A percentile compares a stretch with the other conserved stretches of the same genome.
These are phyloP conservation scores for Entonaema liquescens DNA, from an alignment of 495 filamentous ascomycete species.

Conservation along the genomic window DNA sequence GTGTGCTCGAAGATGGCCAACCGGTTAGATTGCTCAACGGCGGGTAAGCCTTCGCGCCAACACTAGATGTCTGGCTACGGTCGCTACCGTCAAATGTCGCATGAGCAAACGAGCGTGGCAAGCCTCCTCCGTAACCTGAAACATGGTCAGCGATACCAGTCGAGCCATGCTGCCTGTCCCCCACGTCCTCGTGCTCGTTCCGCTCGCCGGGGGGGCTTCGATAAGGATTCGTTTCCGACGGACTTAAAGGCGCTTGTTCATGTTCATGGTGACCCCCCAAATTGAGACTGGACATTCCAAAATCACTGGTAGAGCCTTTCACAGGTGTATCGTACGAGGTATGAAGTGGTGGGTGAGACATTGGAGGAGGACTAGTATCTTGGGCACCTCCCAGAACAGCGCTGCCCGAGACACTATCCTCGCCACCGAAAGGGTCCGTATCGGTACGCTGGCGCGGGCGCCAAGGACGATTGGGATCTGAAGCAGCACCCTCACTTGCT, in stretches of 20 bases:
- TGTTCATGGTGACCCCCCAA: constrained; percentile 61
- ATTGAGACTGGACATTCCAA: constrained; percentile 84
- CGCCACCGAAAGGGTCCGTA: constrained; percentile 81
- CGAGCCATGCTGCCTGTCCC: constrained; percentile 54
- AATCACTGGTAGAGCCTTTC: constrained; percentile 66
- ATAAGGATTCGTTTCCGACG: constrained; percentile 97
- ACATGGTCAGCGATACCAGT: constrained; percentile 51
- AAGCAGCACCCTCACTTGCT: constrained; percentile 44
- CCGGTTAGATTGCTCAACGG: constrained; percentile 70
- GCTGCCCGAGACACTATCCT: constrained; percentile 72
- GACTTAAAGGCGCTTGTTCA: constrained; percentile 72
- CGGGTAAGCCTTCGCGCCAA: constrained; percentile 75
- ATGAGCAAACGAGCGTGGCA: constrained; percentile 58
- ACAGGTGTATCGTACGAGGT: constrained; percentile 65
- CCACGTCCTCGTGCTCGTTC: constrained; percentile 71
- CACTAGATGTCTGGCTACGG: constrained; percentile 89
- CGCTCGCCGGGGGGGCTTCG: constrained; percentile 89
- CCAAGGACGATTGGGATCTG: constrained; percentile 54
- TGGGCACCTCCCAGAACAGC: constrained; percentile 80
- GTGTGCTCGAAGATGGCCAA: constrained; percentile 78
- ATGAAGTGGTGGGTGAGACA: constrained; percentile 49
- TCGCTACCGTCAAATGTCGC: constrained; percentile 75
- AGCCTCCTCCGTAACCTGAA: constrained; percentile 53
- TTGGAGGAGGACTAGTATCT: constrained; percentile 71
- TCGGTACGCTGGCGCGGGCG: constrained; percentile 70